Evolutionary conservation across 805 yeast genomes (phyloP).

Genomic region (Metschnikowia peoriensis): DNA sequence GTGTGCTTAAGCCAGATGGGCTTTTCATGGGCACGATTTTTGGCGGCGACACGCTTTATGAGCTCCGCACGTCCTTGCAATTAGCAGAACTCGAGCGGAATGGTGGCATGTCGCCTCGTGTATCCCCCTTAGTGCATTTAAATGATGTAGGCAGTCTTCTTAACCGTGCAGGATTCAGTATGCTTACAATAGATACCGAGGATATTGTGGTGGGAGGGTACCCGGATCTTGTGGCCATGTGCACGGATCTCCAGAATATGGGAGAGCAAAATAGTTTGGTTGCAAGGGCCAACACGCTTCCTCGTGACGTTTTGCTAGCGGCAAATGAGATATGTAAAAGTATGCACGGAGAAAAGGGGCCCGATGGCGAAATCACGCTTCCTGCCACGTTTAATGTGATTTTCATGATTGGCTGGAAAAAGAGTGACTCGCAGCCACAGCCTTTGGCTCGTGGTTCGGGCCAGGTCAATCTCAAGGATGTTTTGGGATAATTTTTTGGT

Average conservation of each 20-base stretch:
- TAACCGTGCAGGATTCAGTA: conserved; percentile 73
- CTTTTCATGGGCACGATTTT: conserved; percentile 77
- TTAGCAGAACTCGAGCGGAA: conserved; percentile 76
- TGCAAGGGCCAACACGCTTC: conserved; percentile 38
- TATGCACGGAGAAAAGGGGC: conserved; percentile 65
- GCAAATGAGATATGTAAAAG: conserved; percentile 71
- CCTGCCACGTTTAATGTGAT: conserved; percentile 80
- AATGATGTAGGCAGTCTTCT: conserved; percentile 72
- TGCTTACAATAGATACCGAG: conserved; percentile 81
- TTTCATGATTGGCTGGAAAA: conserved; percentile 89
- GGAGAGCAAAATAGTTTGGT: conserved; percentile 80
- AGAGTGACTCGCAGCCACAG: conserved; percentile 63
- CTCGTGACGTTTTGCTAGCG: conserved; percentile 66
- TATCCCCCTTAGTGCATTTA: conserved; percentile 77
- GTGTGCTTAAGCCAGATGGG: conserved; percentile 72
- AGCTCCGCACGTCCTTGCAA: conserved; percentile 74
- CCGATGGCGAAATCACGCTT: conserved; percentile 43
- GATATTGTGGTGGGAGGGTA: conserved; percentile 73
- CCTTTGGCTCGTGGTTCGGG: conserved; percentile 76
- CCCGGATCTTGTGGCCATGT: conserved; percentile 65
- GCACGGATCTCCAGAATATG: conserved; percentile 75
- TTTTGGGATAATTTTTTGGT: conserved; percentile 26
- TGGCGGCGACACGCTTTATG: conserved; percentile 85
- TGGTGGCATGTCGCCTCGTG: conserved; percentile 79
- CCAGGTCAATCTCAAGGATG: conserved; percentile 65